These are phyloP conservation scores for Osmozyma mogii DNA, from an alignment of 805 yeast genomes.

Conservation along the genomic window DNA sequence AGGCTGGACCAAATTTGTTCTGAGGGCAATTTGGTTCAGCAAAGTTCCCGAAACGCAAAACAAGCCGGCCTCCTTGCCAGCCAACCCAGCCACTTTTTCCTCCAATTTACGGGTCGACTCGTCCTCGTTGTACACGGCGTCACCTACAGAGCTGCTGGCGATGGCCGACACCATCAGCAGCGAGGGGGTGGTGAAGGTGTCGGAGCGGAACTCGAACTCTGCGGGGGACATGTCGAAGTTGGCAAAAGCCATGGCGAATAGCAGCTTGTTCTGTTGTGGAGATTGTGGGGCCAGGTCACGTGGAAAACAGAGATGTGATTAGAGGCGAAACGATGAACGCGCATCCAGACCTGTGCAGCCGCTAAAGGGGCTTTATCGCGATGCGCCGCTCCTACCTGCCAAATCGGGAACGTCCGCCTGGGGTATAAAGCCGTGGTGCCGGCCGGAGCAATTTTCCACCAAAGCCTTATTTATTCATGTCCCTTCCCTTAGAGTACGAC, in stretches of 20 bases:
- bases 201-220: slow-evolving; percentile 12
- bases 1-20: slow-evolving; percentile 34
- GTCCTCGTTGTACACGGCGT: slow-evolving; percentile 37
- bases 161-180: slow-evolving; percentile 10
- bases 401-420: slow-evolving; percentile 1
- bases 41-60: slow-evolving; percentile 37
- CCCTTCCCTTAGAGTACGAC: slow-evolving; percentile 30
- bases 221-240: slow-evolving; percentile 8
- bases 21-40: slow-evolving; percentile 33
- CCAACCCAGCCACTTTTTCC: slow-evolving; percentile 22
- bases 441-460: background rate
- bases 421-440: too few relatives aligned
- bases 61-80: slow-evolving; percentile 34
- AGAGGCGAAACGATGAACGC: too few relatives aligned
- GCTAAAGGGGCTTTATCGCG: too few relatives aligned
- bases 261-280: too few relatives aligned
- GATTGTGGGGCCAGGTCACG: too few relatives aligned
- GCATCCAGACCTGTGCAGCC: too few relatives aligned
- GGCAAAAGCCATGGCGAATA: slow-evolving; percentile 6
- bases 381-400: slow-evolving; percentile 1
- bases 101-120: slow-evolving; percentile 26
- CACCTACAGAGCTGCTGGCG: slow-evolving; percentile 28
- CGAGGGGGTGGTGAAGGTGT: slow-evolving; percentile 17
- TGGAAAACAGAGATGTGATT: too few relatives aligned
- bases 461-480: slow-evolving; percentile 12